These are phyloP conservation scores for Colletotrichum sojae DNA, from an alignment of 2,329 filamentous ascomycete species.

Conservation along the genomic window DNA sequence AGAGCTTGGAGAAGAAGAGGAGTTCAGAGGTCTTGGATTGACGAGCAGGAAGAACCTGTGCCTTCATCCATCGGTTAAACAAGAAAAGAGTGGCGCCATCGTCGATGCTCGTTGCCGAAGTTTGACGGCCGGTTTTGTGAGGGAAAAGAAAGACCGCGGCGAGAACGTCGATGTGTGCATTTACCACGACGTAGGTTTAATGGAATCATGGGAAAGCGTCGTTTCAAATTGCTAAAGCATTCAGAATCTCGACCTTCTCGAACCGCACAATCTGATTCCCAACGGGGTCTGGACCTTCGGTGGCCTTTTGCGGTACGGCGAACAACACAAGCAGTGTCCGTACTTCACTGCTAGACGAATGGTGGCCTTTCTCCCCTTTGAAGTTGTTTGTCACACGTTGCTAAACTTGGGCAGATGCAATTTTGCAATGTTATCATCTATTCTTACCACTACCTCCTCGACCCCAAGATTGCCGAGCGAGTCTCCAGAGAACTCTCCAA, in stretches of 20 bases:
- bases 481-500: constrained; percentile 97
- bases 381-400: not conserved
- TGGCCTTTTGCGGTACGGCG: constrained; percentile 88
- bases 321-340: constrained; percentile 96
- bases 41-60: constrained; percentile 98
- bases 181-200: constrained; percentile 85
- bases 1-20: constrained; percentile 90
- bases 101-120: constrained; percentile 97
- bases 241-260: constrained; percentile 91
- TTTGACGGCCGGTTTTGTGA: constrained; percentile 95
- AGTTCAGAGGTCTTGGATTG: constrained; percentile 91
- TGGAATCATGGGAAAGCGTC: not conserved
- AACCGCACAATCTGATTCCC: constrained; percentile 94
- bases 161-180: constrained; percentile 95
- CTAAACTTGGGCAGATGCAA: constrained; percentile 77
- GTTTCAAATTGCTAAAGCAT: constrained; percentile 28
- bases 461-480: constrained; percentile 96
- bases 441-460: constrained; percentile 97
- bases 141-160: constrained; percentile 95
- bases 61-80: constrained; percentile 94
- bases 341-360: constrained; percentile 97
- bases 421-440: constrained; percentile 99
- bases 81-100: constrained; percentile 93
- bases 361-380: constrained; percentile 62
- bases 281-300: constrained; percentile 97